Percentiles rank a stretch among this genome's conserved stretches.
phyloP scores from a whole-genome alignment of 2,329 filamentous ascomycete genomes.

The Fusarium citri region DNA sequence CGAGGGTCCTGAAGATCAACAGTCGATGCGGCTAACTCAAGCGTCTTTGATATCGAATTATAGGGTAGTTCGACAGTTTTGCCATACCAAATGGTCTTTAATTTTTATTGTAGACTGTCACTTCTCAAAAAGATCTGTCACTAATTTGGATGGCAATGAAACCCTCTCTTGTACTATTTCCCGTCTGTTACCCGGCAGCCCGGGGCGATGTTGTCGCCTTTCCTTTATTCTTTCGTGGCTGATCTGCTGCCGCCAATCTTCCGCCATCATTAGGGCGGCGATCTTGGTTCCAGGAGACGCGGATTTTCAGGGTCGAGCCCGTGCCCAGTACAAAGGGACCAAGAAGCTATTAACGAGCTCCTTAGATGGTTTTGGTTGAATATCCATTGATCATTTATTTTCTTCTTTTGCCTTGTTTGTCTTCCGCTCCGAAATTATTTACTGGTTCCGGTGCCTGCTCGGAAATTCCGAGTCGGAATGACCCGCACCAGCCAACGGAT shows the following conservation, averaged over 20 bases:
- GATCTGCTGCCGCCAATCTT: too few species aligned
- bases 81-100: background rate
- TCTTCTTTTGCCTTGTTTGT: background rate
- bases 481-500: background rate
- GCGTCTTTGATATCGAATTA: background rate
- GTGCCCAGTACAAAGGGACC: background rate
- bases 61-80: background rate
- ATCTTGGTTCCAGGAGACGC: background rate
- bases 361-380: background rate
- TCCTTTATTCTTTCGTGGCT: background rate
- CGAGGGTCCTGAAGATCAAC: background rate
- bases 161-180: background rate
- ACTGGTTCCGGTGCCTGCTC: background rate
- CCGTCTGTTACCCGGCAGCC: background rate
- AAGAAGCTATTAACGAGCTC: background rate
- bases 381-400: background rate
- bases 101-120: background rate
- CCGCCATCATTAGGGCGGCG: fast-evolving
- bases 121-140: background rate
- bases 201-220: too few species aligned
- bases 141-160: too few species aligned
- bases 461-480: background rate
- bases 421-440: background rate
- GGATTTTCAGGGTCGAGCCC: too few species aligned
- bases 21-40: background rate